Evolutionary conservation across 129 eudicot genomes (phyloP), one percentile per base, ranked within the genome.

Genomic region (Ambrosia artemisiifolia): DNA sequence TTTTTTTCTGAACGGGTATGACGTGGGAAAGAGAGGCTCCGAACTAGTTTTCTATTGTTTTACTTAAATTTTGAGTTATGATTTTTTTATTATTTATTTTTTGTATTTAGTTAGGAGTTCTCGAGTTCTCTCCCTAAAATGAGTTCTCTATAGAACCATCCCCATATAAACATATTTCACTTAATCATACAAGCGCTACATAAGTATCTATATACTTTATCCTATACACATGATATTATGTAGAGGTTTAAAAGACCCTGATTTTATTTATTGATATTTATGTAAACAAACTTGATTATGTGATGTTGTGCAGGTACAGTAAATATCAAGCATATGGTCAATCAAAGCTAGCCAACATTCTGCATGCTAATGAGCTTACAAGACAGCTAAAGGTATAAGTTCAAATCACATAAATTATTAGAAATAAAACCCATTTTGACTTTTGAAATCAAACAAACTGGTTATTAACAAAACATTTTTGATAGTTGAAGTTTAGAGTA

Each of bases 321-420:
- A 84, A 83, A 70, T 75, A 51, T 55, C 43, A 60, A 74, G 96
- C 96, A 20, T 89, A 89, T 78, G 96, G 96, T 62, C 96, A 86
- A 82, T 89, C 96, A 82, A 89, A 89, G 81, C 86, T 89, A 77
- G 87, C 91, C 32, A 88, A 88, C 71, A 75, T 88, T 54, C 80
- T 88, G 76, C 95, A 88, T 77, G 87, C 91, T 38, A 86, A 84
- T 65, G 87, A 89, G 82, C 84, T 89, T 53, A 50, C 96, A 54
- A 84, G 85, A 75, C 79, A 72, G 43, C 72, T 89, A 32, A 86
- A 89, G 96, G 96, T 86, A 83, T 36, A 38, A 38, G 53, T 67
- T 68, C 24, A 34, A 48, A 17, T 69, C 40, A 43, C 19, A 11
- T 40, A 24, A 44, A 70, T 34, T 49, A 69, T 12, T 19, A 18